These are phyloP conservation scores for Aspergillus sp. DNA, from an alignment of 2,329 filamentous ascomycete species.

Conservation along the genomic window DNA sequence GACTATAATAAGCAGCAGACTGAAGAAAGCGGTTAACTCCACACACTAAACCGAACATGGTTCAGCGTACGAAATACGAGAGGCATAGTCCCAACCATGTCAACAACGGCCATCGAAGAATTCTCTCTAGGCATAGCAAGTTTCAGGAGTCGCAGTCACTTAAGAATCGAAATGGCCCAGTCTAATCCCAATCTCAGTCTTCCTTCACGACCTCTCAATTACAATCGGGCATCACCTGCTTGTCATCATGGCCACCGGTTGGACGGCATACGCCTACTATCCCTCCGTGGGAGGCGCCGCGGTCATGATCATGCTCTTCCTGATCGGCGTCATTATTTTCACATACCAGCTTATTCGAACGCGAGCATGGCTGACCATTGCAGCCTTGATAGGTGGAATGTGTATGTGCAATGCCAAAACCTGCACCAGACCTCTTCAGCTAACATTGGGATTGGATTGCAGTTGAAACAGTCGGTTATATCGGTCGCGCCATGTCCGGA, in stretches of 20 bases:
- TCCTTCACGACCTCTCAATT: not conserved
- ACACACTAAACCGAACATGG: conserved; percentile 1
- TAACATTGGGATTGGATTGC: not conserved
- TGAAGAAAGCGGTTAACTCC: not conserved
- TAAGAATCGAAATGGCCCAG: not conserved
- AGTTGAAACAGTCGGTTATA: conserved; percentile 17
- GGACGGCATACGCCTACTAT: conserved; percentile 8
- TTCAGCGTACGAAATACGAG: conserved; percentile 3
- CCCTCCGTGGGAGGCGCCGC: conserved; percentile 3
- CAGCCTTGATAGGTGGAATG: not conserved
- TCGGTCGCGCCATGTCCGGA: conserved; percentile 11
- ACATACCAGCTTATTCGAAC: conserved; percentile 6
- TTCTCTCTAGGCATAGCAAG: not conserved
- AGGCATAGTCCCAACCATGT: not conserved
- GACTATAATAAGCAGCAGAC: no score
- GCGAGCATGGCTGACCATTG: conserved; percentile 4
- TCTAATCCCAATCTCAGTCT: not conserved
- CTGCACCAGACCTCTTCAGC: not conserved
- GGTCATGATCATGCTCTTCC: conserved; percentile 6
- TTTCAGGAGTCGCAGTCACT: not conserved
- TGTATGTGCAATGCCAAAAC: not conserved
- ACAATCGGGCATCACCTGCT: no score
- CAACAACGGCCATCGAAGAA: not conserved
- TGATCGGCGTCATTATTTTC: not conserved
- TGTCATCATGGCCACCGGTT: conserved; percentile 3